These are phyloP conservation scores for Vitis hybrid DNA, from an alignment of 177 flowering plant species.

Conservation along the genomic window DNA sequence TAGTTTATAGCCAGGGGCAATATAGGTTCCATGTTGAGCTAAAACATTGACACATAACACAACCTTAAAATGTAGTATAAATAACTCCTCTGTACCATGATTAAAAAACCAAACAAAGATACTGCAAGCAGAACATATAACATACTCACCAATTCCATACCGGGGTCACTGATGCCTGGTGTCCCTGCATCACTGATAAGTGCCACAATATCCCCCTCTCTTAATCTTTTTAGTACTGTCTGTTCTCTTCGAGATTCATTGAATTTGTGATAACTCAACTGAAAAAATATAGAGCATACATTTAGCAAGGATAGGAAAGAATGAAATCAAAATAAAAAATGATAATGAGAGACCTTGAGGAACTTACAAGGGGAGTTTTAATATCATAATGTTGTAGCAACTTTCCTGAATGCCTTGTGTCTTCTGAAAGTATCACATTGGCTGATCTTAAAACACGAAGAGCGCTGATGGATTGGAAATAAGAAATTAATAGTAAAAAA, in stretches of 20 bases:
- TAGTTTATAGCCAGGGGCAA: no score
- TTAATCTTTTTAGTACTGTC: conserved; percentile 62
- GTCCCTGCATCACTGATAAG: conserved; percentile 96
- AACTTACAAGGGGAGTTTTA: conserved; percentile 77
- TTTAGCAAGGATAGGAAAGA: conserved; percentile 9
- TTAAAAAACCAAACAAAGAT: background rate
- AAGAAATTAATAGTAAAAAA: background rate
- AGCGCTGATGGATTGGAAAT: conserved; percentile 44
- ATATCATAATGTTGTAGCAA: conserved; percentile 84
- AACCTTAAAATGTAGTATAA: background rate
- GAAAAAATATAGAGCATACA: conserved; percentile 36
- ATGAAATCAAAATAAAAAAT: background rate
- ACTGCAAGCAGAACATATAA: background rate
- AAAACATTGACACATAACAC: no score
- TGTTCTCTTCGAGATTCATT: conserved; percentile 89
- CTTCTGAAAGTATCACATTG: conserved; percentile 86
- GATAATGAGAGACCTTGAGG: background rate
- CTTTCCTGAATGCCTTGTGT: conserved; percentile 95
- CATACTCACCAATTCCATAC: conserved; percentile 67
- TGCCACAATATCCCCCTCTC: conserved; percentile 76
- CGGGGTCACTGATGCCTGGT: conserved; percentile 98
- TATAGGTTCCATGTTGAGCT: no score
- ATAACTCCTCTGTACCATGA: background rate
- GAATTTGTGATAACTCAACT: conserved; percentile 95
- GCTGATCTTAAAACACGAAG: conserved; percentile 79